Conservation (phyloP, 2,329 filamentous ascomycete genomes). For the Phyllosticta citriasiana region DNA sequence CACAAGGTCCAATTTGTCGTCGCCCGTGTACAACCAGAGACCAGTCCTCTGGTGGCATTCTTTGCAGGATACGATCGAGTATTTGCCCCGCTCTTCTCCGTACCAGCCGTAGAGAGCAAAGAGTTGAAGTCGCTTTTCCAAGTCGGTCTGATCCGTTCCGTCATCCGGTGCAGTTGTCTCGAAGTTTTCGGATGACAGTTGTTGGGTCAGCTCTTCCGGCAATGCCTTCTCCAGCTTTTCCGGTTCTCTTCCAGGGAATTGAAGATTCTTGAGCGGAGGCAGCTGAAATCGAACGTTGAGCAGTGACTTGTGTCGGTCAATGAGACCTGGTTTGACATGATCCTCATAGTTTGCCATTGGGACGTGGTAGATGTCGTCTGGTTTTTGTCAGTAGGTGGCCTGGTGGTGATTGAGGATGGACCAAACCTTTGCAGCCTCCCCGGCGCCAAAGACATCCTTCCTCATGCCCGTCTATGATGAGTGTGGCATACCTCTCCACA, state of each 20-base stretch:
- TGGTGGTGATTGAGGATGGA: background rate
- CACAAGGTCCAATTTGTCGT: slow-evolving; percentile 25
- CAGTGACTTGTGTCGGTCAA: slow-evolving; percentile 7
- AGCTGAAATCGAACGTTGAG: slow-evolving; percentile 7
- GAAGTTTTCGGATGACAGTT: slow-evolving; percentile 2
- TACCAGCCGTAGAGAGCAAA: slow-evolving; percentile 39
- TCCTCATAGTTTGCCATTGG: slow-evolving; percentile 20
- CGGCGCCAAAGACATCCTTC: slow-evolving; percentile 79
- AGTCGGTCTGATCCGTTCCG: background rate
- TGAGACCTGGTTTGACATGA: slow-evolving; percentile 7
- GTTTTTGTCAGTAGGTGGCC: slow-evolving; percentile 16
- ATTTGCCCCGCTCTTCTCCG: slow-evolving; percentile 49
- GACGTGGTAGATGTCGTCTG: slow-evolving; percentile 55
- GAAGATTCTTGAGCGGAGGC: background rate
- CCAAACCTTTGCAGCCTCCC: slow-evolving; percentile 72
- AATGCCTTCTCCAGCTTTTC: slow-evolving; percentile 3
- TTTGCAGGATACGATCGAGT: slow-evolving; percentile 68
- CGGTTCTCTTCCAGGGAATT: background rate
- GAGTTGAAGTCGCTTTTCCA: slow-evolving; percentile 5
- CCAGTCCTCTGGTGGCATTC: slow-evolving; percentile 83
- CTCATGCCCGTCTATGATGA: slow-evolving; percentile 66
- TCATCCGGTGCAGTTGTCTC: background rate
- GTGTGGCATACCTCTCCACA: slow-evolving; percentile 62
- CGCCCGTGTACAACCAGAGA: slow-evolving; percentile 69
- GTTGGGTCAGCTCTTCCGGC: slow-evolving; percentile 3